Conservation (phyloP, 2,329 filamentous ascomycete genomes). For the Trichoderma endophyticum region DNA sequence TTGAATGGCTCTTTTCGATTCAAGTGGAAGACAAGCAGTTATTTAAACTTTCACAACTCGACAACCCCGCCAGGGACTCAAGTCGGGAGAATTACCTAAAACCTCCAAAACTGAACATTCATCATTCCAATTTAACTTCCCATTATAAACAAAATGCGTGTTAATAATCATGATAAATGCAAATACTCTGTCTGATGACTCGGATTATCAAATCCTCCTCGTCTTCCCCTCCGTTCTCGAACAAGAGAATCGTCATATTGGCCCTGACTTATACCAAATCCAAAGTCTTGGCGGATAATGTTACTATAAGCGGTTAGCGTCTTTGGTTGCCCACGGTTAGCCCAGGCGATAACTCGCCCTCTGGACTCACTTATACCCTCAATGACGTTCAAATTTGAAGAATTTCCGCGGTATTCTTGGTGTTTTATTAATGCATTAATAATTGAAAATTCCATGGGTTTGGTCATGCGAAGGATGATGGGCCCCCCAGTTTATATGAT, state of each 20-base stretch:
- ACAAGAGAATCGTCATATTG: neutral
- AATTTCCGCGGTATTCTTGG: neutral
- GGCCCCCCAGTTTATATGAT: neutral
- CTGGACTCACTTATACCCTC: neutral
- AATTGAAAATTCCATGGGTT: neutral
- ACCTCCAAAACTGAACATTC: neutral
- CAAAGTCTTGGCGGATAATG: slow-evolving; percentile 11
- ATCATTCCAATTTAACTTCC: neutral
- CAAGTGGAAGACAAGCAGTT: neutral
- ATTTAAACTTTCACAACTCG: neutral
- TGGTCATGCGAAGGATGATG: neutral
- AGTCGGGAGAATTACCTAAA: neutral
- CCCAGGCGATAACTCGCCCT: neutral
- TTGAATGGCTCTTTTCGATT: neutral
- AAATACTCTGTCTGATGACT: neutral
- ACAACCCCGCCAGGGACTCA: neutral
- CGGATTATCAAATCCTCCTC: neutral
- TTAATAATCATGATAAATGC: neutral
- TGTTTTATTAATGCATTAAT: neutral
- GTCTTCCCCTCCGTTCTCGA: neutral
- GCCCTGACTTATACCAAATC: neutral
- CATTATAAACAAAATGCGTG: neutral
- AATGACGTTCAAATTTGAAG: neutral
- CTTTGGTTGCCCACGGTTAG: neutral
- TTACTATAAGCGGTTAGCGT: slow-evolving; percentile 1